Conservation (phyloP, 2,329 filamentous ascomycete genomes). For the Botrytis paeoniae region DNA sequence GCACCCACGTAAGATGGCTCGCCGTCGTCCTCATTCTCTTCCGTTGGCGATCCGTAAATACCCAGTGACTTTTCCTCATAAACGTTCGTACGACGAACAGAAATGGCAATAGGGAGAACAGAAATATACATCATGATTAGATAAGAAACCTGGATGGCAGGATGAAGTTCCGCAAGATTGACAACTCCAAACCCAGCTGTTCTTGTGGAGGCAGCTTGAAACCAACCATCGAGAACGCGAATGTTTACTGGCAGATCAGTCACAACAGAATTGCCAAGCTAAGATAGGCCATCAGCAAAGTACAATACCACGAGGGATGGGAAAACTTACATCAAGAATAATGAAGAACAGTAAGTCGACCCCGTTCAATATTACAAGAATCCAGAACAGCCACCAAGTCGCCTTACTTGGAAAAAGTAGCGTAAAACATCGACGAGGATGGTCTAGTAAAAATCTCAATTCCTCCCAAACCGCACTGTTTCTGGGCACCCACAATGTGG, state of each 20-base stretch:
- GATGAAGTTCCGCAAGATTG: constrained; percentile 74
- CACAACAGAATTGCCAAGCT: constrained; percentile 71
- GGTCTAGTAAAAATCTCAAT: constrained; percentile 84
- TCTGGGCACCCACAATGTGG: constrained; percentile 63
- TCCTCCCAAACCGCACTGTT: constrained; percentile 81
- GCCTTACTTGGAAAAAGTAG: constrained; percentile 85
- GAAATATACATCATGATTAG: constrained; percentile 99
- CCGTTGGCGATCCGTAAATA: constrained; percentile 57
- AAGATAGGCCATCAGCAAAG: constrained; percentile 23
- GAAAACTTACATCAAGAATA: constrained; percentile 72
- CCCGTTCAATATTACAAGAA: constrained; percentile 77
- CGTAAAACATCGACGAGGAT: constrained; percentile 94
- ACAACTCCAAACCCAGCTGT: constrained; percentile 88
- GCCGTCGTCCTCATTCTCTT: constrained; percentile 49
- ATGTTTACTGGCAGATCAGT: constrained; percentile 66
- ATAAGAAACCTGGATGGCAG: constrained; percentile 90
- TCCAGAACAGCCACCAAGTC: constrained; percentile 94
- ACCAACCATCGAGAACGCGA: constrained; percentile 80
- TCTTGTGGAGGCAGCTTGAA: constrained; percentile 84
- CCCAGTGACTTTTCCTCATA: constrained; percentile 90
- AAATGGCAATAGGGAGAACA: constrained; percentile 94
- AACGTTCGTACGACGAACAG: constrained; percentile 88
- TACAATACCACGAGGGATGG: background rate
- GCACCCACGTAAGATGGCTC: constrained; percentile 80
- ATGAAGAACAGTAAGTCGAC: constrained; percentile 89